These are phyloP conservation scores for Myxozyma neglecta DNA, from an alignment of 805 yeast genomes.

Conservation along the genomic window DNA sequence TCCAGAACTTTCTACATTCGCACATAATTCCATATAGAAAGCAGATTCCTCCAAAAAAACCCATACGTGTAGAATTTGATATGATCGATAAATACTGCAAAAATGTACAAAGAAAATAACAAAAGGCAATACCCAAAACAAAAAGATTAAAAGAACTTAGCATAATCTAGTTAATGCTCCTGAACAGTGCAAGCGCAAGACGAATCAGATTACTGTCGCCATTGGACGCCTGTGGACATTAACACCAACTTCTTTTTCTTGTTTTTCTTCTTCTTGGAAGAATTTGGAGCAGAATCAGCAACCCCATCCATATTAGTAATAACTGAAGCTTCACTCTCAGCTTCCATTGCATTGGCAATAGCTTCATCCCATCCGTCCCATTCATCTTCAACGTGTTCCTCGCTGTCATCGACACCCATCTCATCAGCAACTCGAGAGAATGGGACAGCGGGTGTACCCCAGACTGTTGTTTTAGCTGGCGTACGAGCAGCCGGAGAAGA, in stretches of 20 bases:
- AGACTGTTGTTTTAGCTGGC: conserved; percentile 52
- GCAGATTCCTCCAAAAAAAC: too few relatives aligned
- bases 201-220: conserved; percentile 1
- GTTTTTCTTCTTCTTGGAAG: conserved; percentile 50
- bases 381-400: conserved; percentile 48
- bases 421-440: conserved; percentile 19
- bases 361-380: conserved; percentile 37
- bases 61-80: too few relatives aligned
- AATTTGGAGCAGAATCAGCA: background rate
- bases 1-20: too few relatives aligned
- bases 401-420: conserved; percentile 43
- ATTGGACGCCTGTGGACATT: conserved; percentile 26
- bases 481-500: conserved; percentile 37
- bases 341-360: background rate
- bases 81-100: too few relatives aligned
- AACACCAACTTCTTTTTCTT: conserved; percentile 29
- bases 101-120: too few relatives aligned
- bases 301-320: background rate
- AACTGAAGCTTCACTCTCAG: conserved; percentile 2
- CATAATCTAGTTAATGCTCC: too few relatives aligned
- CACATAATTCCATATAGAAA: too few relatives aligned
- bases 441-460: conserved; percentile 64
- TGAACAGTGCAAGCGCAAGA: too few relatives aligned
- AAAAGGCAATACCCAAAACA: too few relatives aligned
- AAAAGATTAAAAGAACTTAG: too few relatives aligned